These are phyloP conservation scores for Moesziomyces sp. DNA, from an alignment of 1,284 basidiomycete species.

Conservation along the genomic window DNA sequence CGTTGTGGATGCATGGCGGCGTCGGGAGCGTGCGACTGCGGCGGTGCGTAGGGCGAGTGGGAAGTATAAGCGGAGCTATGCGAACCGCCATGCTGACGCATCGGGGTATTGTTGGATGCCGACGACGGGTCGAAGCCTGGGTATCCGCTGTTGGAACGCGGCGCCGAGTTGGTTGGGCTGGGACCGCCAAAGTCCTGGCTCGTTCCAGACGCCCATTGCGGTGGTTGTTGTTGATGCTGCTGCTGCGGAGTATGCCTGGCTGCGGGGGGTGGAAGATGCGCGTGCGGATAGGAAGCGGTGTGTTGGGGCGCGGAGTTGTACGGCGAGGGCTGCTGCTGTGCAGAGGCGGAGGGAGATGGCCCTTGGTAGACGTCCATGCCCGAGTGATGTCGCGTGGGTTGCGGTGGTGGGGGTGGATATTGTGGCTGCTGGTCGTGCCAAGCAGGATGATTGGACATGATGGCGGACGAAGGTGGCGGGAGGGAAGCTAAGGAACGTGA, in stretches of 20 bases:
- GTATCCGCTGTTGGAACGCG: conserved; percentile 31
- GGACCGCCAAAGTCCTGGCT: conserved; percentile 31
- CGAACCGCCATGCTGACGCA: conserved; percentile 21
- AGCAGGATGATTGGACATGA: conserved; percentile 36
- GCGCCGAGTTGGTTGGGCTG: conserved; percentile 22
- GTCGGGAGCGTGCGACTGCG: conserved; percentile 18
- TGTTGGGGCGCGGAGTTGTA: no score
- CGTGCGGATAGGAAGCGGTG: conserved; percentile 19
- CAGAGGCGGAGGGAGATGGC: conserved; percentile 9
- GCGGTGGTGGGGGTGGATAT: conserved; percentile 15
- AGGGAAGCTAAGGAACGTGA: no score
- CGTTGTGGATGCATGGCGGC: conserved; percentile 20
- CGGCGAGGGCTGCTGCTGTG: no score
- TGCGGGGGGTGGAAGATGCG: conserved; percentile 13
- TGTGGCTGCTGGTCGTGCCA: conserved; percentile 43
- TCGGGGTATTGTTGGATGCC: conserved; percentile 16
- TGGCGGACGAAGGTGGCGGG: background rate
- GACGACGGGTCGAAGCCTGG: conserved; percentile 12
- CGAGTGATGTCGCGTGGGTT: conserved; percentile 27
- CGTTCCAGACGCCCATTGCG: conserved; percentile 18
- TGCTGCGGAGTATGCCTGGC: no score
- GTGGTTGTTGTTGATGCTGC: conserved; percentile 5
- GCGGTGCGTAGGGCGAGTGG: conserved; percentile 19
- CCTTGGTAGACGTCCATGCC: conserved; percentile 32
- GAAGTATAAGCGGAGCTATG: conserved; percentile 23